Evolutionary conservation across 2,329 filamentous ascomycete genomes (phyloP).

Genomic region (Chrysoporthe puriensis): DNA sequence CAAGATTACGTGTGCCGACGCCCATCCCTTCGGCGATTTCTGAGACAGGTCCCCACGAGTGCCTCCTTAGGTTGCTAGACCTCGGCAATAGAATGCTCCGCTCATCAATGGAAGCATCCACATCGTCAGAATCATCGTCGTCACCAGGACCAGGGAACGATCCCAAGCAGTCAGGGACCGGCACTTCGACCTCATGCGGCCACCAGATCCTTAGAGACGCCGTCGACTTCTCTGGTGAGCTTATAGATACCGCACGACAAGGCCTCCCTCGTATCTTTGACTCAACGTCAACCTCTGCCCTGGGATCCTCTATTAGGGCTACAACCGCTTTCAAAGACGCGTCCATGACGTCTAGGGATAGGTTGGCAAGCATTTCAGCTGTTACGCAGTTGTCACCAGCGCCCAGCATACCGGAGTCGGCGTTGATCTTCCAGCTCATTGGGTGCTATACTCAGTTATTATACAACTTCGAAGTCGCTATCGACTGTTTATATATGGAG

Average conservation of each 20-base stretch:
- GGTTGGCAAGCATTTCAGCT: background rate
- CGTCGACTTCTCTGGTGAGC: conserved; percentile 1
- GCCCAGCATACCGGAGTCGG: conserved; percentile 7
- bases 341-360: background rate
- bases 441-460: background rate
- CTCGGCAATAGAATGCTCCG: conserved; percentile 1
- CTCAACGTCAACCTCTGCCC: background rate
- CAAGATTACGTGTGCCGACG: background rate
- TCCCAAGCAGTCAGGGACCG: background rate
- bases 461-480: conserved; percentile 1
- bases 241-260: conserved; percentile 3
- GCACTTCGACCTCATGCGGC: background rate
- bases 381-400: background rate
- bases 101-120: background rate
- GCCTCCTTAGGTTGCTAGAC: background rate
- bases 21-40: background rate
- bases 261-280: conserved; percentile 2
- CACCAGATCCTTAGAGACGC: conserved; percentile 2
- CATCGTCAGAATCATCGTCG: background rate
- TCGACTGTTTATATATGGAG: conserved; percentile 5
- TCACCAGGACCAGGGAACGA: background rate
- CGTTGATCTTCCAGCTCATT: conserved; percentile 2
- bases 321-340: background rate
- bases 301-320: background rate
- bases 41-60: background rate